Evolutionary conservation across 768 basidiomycete genomes (phyloP).

Genomic region (Suillus variegatus): DNA sequence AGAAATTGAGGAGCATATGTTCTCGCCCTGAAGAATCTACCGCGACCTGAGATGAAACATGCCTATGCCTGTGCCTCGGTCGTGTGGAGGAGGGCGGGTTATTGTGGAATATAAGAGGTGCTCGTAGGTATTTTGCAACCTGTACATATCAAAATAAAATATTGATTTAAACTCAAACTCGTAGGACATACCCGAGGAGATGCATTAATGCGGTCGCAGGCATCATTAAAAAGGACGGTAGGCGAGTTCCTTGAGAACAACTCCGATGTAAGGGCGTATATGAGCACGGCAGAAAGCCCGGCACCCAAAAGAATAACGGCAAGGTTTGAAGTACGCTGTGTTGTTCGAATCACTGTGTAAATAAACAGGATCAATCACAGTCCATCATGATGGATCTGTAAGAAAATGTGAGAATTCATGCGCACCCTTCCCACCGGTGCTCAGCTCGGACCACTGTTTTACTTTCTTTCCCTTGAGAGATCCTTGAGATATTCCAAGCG

Average conservation of each 20-base stretch:
- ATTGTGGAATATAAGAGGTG: conserved; percentile 75
- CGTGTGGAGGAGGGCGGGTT: conserved; percentile 75
- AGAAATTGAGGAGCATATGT: conserved; percentile 85
- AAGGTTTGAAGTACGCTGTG: conserved; percentile 52
- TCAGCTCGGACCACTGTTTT: conserved; percentile 81
- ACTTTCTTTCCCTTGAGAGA: conserved; percentile 54
- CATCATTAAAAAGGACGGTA: conserved; percentile 72
- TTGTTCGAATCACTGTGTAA: conserved; percentile 48
- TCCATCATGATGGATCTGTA: not conserved
- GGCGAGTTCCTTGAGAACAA: conserved; percentile 88
- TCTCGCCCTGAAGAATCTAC: conserved; percentile 74
- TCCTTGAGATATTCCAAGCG: conserved; percentile 65
- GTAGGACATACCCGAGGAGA: conserved; percentile 43
- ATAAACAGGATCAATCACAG: not conserved
- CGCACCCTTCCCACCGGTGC: conserved; percentile 74
- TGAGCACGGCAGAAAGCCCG: conserved; percentile 70
- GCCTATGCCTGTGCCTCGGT: conserved; percentile 81
- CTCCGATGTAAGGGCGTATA: conserved; percentile 79
- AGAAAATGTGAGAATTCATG: conserved; percentile 8
- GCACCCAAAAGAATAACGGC: conserved; percentile 73
- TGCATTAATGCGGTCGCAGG: conserved; percentile 50
- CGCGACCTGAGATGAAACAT: conserved; percentile 76
- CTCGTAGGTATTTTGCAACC: conserved; percentile 70
- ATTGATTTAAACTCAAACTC: not conserved
- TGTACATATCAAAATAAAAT: conserved; percentile 25